Base-by-base conservation (phyloP, 2,329 filamentous ascomycete species). In the Fusarium tuaranense region DNA sequence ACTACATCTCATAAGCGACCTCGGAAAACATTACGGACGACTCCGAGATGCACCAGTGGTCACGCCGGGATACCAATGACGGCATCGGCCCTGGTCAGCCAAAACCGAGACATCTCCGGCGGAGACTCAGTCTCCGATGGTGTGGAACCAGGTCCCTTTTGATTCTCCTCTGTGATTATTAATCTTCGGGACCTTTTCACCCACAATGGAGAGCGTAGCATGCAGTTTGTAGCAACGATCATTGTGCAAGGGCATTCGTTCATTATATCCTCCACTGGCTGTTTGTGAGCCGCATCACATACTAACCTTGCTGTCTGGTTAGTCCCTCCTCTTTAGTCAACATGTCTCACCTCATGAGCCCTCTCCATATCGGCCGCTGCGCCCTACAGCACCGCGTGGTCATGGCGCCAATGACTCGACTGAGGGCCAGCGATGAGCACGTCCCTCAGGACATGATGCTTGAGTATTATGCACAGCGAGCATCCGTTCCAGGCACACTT, bases 401-500 rank as follows among this genome's bases (percentile, higher is more conserved):
- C 7, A 73, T 73, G 70, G 66, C 30, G 30, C 30, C 30, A 2
- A 67, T 73, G 66, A 73, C 70, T 7, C 63, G 70, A 4, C 25
- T 70, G 12, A 34, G 70, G 1, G 57, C 70, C 0, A 59, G 61
- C 13, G 57, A 69, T 9, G 64, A 71, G 12, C 64, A 58, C 20
- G 36, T 65, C 32, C 71, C 71, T 2, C 7, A 62, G 5, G 55
- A 62, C 34, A 66, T 74, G 27, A 71, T 65, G 41, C 9, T 34
- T 0, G 67, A 75, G 5, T 75, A 75, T 53, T 75, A 75, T 51
- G 41, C 62, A 0, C 70, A 75, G 22, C 39, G 73, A 7, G 65
- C 72, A 7, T 68, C 67, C 7, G 59, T 73, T 4, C 72, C 62
- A 0, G 73, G 73, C 3, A 73, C 73, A 0, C 62, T 75, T 4